Percentiles rank a stretch among this genome's conserved stretches.
Conservation (phyloP, 116 monocot genomes). For the Thalassia testudinum region DNA sequence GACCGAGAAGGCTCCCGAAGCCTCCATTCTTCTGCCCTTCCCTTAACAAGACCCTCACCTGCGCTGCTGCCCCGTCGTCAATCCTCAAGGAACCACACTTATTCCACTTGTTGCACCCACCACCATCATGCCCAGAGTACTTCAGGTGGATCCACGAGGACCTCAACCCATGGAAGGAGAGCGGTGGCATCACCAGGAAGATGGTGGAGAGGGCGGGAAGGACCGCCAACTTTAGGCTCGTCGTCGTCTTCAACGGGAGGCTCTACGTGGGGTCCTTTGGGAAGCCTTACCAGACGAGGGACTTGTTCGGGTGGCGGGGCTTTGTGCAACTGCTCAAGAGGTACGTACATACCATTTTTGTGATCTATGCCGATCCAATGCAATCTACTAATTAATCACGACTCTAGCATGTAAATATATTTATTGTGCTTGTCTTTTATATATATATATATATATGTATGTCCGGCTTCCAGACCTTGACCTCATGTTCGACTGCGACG, state of each 20-base stretch:
- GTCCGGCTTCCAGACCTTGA: slow-evolving; percentile 9
- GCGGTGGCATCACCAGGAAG: slow-evolving; percentile 6
- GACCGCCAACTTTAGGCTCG: slow-evolving; percentile 7
- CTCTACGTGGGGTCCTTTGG: slow-evolving; percentile 5
- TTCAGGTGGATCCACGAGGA: slow-evolving; percentile 17
- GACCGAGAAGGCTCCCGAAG: no score
- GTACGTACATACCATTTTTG: no score
- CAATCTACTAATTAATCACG: no score
- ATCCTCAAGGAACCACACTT: no score
- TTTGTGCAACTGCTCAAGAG: slow-evolving; percentile 5
- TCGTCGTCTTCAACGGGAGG: slow-evolving; percentile 5
- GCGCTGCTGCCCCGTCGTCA: no score
- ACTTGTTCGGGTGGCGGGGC: slow-evolving; percentile 6
- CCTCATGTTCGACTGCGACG: slow-evolving; percentile 13
- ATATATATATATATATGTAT: no score
- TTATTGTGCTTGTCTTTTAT: no score
- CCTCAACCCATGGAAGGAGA: slow-evolving; percentile 8
- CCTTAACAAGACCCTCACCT: no score
- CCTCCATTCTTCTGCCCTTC: no score
- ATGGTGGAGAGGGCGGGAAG: slow-evolving; percentile 1
- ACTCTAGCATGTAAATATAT: no score
- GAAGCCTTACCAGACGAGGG: slow-evolving; percentile 2
- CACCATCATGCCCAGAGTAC: slow-evolving; percentile 6
- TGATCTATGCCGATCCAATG: no score
- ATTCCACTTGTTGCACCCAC: neutral